Conservation (phyloP, 1,284 basidiomycete species). For the Sanghuangporus weigelae region DNA sequence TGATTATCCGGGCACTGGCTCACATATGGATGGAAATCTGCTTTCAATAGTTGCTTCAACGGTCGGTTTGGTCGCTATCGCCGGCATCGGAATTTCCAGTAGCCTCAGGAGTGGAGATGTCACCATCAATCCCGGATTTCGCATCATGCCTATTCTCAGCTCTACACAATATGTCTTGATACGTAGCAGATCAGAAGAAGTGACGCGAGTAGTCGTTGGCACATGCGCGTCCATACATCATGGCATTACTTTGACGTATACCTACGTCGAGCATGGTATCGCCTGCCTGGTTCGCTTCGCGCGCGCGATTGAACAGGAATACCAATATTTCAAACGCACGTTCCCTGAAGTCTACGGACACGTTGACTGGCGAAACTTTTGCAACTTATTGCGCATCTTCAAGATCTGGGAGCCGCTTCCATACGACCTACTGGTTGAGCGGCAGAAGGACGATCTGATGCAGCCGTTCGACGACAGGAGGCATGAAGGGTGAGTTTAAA, state of each 20-base stretch:
- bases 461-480: not conserved
- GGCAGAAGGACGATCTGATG: not conserved
- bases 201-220: not conserved
- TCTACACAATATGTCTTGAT: not conserved
- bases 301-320: not conserved
- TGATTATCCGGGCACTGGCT: not conserved
- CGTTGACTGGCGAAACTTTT: not conserved
- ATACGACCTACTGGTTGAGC: conserved; percentile 1
- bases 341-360: not conserved
- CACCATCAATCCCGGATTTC: not conserved
- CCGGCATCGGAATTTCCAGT: not conserved
- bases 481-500: not conserved
- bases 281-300: not conserved
- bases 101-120: not conserved
- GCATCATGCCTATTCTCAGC: not conserved
- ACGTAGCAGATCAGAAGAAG: not conserved
- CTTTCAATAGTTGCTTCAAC: not conserved
- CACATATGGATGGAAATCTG: not conserved
- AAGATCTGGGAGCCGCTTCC: conserved; percentile 8
- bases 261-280: not conserved
- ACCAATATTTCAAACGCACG: not conserved
- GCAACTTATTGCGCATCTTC: not conserved
- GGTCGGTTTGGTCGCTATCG: not conserved
- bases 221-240: not conserved
- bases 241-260: no score